Percentiles rank a stretch among this genome's conserved stretches.
Conservation (phyloP, 2,329 filamentous ascomycete species). For the Knoxdaviesia capensis region DNA sequence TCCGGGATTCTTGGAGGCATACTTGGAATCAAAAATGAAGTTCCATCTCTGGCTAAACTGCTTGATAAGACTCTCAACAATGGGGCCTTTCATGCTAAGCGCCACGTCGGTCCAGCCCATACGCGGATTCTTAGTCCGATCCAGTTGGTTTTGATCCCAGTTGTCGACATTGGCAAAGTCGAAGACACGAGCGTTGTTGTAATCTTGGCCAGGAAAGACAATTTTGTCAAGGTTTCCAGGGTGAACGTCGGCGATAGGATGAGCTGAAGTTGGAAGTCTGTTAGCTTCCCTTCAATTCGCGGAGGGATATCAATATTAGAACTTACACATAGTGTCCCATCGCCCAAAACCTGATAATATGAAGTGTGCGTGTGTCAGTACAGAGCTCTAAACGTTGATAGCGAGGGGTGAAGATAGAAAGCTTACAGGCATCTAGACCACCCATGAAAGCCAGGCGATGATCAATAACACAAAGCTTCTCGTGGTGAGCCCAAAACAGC, state of each 20-base stretch:
- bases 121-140: constrained; percentile 56
- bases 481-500: constrained; percentile 83
- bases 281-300: neutral
- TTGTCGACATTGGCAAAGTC: constrained; percentile 62
- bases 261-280: constrained; percentile 19
- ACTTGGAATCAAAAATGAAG: constrained; percentile 73
- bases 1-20: constrained; percentile 29
- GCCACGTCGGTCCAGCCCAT: constrained; percentile 91
- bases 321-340: constrained; percentile 61
- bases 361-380: neutral
- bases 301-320: neutral
- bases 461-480: constrained; percentile 75
- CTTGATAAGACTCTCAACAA: constrained; percentile 51
- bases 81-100: constrained; percentile 53
- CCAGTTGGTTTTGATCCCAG: constrained; percentile 73
- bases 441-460: constrained; percentile 75
- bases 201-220: constrained; percentile 78
- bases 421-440: constrained; percentile 58
- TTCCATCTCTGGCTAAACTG: constrained; percentile 87
- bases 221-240: constrained; percentile 56
- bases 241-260: constrained; percentile 69
- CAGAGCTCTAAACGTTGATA: neutral
- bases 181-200: constrained; percentile 71
- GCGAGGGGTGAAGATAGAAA: neutral
- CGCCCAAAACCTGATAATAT: constrained; percentile 44